Conservation (phyloP, 2,329 filamentous ascomycete species). For the Epichloe amarillans region DNA sequence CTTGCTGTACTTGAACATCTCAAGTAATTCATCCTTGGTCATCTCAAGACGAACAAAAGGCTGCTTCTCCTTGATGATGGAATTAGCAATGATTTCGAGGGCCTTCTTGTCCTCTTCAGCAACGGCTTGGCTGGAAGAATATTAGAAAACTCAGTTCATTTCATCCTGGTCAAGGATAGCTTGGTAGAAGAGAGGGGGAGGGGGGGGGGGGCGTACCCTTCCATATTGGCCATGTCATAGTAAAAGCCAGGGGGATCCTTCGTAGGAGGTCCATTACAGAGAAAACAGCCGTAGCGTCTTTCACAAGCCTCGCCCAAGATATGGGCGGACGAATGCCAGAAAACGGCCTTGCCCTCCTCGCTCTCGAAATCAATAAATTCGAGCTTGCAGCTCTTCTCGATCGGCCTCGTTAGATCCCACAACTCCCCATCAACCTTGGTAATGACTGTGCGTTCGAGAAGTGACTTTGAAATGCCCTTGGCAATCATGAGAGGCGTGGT, state of each 20-base stretch:
- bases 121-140: slow-evolving; percentile 47
- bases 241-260: slow-evolving; percentile 72
- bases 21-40: slow-evolving; percentile 79
- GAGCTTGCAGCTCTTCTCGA: slow-evolving; percentile 78
- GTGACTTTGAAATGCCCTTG: slow-evolving; percentile 70
- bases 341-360: slow-evolving; percentile 64
- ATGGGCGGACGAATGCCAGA: slow-evolving; percentile 96
- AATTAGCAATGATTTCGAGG: slow-evolving; percentile 65
- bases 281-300: slow-evolving; percentile 75
- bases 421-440: slow-evolving; percentile 70
- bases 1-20: slow-evolving; percentile 95
- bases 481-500: slow-evolving; percentile 74
- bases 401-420: slow-evolving; percentile 84
- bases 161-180: not conserved
- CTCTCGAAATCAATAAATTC: slow-evolving; percentile 71
- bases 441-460: slow-evolving; percentile 76
- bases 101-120: slow-evolving; percentile 78
- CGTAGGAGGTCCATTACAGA: slow-evolving; percentile 88
- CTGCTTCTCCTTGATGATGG: slow-evolving; percentile 93
- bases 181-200: not conserved
- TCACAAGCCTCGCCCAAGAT: slow-evolving; percentile 92
- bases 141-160: slow-evolving; percentile 10
- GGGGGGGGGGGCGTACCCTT: slow-evolving; percentile 16
- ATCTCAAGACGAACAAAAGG: slow-evolving; percentile 81
- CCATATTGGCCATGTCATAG: slow-evolving; percentile 74